phyloP scores from a whole-genome alignment of 192 early-diverging fungal genomes.

The Backusella tuberculispora region DNA sequence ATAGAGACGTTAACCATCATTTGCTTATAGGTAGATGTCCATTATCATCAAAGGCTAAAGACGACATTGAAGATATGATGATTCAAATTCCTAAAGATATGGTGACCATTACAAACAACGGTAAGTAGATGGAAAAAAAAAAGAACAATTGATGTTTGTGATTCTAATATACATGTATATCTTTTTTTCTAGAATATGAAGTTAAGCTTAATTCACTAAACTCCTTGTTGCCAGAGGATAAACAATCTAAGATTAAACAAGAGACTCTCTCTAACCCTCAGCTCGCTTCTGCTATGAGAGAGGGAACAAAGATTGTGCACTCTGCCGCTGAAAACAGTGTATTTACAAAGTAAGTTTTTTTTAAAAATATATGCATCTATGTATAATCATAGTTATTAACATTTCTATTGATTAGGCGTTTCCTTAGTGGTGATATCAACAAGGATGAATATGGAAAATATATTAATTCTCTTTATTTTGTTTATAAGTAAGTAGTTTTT shows the following conservation, averaged over 20 bases:
- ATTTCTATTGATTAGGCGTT: conserved; percentile 30
- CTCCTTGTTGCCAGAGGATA: neutral
- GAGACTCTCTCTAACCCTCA: conserved; percentile 34
- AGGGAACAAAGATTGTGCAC: conserved; percentile 60
- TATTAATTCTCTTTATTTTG: conserved; percentile 50
- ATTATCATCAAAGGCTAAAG: conserved; percentile 1
- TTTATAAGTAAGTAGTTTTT: conserved; percentile 43
- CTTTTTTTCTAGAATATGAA: neutral
- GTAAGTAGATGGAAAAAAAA: neutral
- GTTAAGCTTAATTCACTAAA: conserved; percentile 13
- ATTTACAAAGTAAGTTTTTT: conserved; percentile 48
- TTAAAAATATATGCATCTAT: neutral
- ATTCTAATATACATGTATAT: neutral
- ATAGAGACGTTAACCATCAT: neutral
- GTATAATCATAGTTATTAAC: neutral
- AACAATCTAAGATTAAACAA: conserved; percentile 8
- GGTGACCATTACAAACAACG: neutral
- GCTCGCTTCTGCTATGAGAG: conserved; percentile 53
- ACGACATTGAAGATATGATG: conserved; percentile 20
- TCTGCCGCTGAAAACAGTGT: conserved; percentile 53
- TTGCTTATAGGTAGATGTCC: neutral
- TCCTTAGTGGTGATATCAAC: conserved; percentile 49
- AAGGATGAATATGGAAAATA: conserved; percentile 48
- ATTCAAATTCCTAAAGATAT: conserved; percentile 14
- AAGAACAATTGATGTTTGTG: neutral